These are phyloP conservation scores for Monilinia laxa DNA, from an alignment of 2,329 filamentous ascomycete species.

Conservation along the genomic window DNA sequence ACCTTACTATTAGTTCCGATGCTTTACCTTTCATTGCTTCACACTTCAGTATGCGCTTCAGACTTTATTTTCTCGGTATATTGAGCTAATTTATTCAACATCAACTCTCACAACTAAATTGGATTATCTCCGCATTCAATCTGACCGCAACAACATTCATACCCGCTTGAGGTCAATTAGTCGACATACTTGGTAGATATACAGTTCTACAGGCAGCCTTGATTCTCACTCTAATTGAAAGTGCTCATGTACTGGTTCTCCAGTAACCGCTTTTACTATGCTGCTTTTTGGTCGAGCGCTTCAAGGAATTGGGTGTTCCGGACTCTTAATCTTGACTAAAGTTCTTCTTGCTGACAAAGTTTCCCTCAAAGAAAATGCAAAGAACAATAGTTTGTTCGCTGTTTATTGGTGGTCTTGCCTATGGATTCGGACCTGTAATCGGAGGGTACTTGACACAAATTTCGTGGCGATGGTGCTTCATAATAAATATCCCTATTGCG, in stretches of 20 bases:
- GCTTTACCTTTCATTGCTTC: conserved; percentile 62
- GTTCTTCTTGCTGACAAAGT: conserved; percentile 66
- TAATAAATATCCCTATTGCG: conserved; percentile 58
- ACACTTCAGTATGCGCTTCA: conserved; percentile 54
- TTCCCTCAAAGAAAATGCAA: conserved; percentile 58
- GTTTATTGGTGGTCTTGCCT: conserved; percentile 61
- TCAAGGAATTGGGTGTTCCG: conserved; percentile 62
- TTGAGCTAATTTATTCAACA: conserved; percentile 40
- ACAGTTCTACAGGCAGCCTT: conserved; percentile 56
- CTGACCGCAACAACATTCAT: conserved; percentile 67
- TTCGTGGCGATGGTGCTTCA: conserved; percentile 68
- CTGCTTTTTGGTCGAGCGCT: conserved; percentile 62
- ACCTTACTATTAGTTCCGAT: conserved; percentile 63
- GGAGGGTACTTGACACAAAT: conserved; percentile 55
- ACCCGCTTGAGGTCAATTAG: conserved; percentile 63
- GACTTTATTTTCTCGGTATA: background rate
- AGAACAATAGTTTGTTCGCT: conserved; percentile 62
- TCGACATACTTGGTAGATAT: conserved; percentile 65
- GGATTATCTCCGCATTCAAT: conserved; percentile 69
- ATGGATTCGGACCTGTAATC: conserved; percentile 57
- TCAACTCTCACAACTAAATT: conserved; percentile 59
- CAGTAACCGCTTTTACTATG: conserved; percentile 54
- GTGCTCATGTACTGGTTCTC: conserved; percentile 57
- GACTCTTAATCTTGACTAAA: conserved; percentile 59
- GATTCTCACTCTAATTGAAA: conserved; percentile 58